These are phyloP conservation scores for Beauveria scarabaeidicola DNA, from an alignment of 2,329 filamentous ascomycete species.

Conservation along the genomic window DNA sequence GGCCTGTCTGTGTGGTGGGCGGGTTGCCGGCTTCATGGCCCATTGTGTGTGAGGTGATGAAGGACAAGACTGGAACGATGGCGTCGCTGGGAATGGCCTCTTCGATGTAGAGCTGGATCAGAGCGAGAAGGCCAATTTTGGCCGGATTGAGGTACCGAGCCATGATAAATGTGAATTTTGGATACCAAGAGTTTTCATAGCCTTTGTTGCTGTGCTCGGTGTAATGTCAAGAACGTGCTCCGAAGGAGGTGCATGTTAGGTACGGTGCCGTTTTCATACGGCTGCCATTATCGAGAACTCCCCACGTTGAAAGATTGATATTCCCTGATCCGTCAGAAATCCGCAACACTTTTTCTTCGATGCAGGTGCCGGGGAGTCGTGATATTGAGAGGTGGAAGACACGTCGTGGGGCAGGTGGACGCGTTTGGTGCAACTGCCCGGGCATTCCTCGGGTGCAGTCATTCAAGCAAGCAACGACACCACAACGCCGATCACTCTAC, in stretches of 20 bases:
- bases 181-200: too few species aligned
- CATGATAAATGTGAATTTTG: conserved; percentile 40
- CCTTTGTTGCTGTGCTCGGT: not conserved
- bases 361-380: not conserved
- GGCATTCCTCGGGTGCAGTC: conserved; percentile 11
- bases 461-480: not conserved
- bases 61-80: conserved; percentile 69
- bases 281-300: not conserved
- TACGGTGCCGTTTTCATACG: not conserved
- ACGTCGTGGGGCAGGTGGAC: conserved; percentile 11
- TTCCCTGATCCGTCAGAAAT: not conserved
- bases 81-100: conserved; percentile 59
- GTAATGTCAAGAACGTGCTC: not conserved
- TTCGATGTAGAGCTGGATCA: conserved; percentile 75
- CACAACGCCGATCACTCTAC: not conserved
- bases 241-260: not conserved
- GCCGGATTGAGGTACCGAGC: conserved; percentile 80
- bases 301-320: too few species aligned
- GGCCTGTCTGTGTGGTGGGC: conserved; percentile 19
- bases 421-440: conserved; percentile 8
- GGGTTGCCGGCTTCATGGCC: conserved; percentile 30
- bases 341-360: too few species aligned
- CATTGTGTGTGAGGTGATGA: conserved; percentile 64
- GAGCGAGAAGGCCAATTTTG: conserved; percentile 72
- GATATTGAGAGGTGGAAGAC: not conserved